These are phyloP conservation scores for Botrytis deweyae DNA, from an alignment of 2,329 filamentous ascomycete genomes.

Conservation along the genomic window DNA sequence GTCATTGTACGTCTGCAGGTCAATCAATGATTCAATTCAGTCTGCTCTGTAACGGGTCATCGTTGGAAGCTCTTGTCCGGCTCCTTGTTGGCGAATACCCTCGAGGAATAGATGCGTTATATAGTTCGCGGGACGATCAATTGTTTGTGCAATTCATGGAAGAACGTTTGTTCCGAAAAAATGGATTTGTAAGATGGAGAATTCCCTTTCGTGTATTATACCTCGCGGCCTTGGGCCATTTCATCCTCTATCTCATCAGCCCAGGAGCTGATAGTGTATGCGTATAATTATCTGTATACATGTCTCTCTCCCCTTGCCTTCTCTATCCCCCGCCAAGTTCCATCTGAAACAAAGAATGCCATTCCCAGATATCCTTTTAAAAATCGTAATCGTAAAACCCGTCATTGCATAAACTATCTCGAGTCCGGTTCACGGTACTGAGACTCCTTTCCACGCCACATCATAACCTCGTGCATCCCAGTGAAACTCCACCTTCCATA, in stretches of 20 bases:
- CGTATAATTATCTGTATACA: background rate
- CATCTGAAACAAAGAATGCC: background rate
- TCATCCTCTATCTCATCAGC: background rate
- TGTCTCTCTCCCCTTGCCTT: background rate
- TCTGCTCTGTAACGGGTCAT: background rate
- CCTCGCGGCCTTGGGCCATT: too few relatives aligned
- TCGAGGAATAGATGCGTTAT: background rate
- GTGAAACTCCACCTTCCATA: background rate
- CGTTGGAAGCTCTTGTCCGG: background rate
- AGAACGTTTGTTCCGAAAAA: background rate
- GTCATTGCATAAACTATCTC: background rate
- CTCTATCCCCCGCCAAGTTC: background rate
- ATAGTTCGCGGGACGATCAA: background rate
- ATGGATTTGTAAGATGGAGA: background rate
- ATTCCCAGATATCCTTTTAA: background rate
- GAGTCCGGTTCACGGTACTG: background rate
- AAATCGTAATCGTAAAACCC: constrained; percentile 4
- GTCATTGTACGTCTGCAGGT: background rate
- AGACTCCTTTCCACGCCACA: background rate
- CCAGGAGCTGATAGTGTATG: background rate
- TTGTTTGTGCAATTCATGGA: background rate
- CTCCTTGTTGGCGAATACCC: background rate
- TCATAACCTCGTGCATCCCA: background rate
- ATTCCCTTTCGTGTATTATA: background rate
- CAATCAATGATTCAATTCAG: background rate